Percentiles rank a stretch among this genome's conserved stretches.
phyloP scores from a whole-genome alignment of 2,329 filamentous ascomycete species.

The Waltergamsia citrina region DNA sequence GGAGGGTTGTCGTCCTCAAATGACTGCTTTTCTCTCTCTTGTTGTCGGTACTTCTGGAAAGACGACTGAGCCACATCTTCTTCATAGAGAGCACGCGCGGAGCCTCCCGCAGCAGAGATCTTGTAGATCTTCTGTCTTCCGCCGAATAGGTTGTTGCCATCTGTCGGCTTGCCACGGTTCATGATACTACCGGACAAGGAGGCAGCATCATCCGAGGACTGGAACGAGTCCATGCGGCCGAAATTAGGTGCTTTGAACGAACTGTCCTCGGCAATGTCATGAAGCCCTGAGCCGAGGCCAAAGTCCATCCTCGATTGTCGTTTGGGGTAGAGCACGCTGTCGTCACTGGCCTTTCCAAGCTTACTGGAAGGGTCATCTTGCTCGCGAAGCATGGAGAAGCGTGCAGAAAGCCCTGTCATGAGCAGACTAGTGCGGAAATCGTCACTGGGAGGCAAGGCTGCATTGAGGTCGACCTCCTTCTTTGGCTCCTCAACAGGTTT shows the following conservation, averaged over 20 bases:
- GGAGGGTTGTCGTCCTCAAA: conserved; percentile 27
- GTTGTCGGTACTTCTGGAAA: conserved; percentile 66
- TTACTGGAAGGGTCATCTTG: conserved; percentile 87
- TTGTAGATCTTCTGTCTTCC: conserved; percentile 94
- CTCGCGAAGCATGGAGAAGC: conserved; percentile 94
- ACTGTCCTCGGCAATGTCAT: conserved; percentile 85
- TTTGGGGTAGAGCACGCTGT: conserved; percentile 80
- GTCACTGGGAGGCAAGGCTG: conserved; percentile 70
- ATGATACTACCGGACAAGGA: conserved; percentile 64
- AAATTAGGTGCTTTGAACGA: conserved; percentile 60
- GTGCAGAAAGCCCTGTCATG: conserved; percentile 88
- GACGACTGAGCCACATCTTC: conserved; percentile 76
- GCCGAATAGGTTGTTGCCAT: conserved; percentile 90
- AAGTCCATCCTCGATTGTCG: conserved; percentile 73
- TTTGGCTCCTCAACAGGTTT: conserved; percentile 45
- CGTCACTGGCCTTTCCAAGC: conserved; percentile 88
- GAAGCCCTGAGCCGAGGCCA: conserved; percentile 48
- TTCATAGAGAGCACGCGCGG: conserved; percentile 69
- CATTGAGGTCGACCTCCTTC: conserved; percentile 61
- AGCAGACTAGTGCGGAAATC: conserved; percentile 92
- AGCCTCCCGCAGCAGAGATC: conserved; percentile 47
- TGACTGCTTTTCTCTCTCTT: conserved; percentile 46
- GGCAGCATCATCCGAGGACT: conserved; percentile 63
- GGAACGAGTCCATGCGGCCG: conserved; percentile 55
- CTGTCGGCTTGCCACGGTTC: conserved; percentile 69